Conservation (phyloP, 176 grass and related monocot genomes). For the Dendrocalamus sinicus region DNA sequence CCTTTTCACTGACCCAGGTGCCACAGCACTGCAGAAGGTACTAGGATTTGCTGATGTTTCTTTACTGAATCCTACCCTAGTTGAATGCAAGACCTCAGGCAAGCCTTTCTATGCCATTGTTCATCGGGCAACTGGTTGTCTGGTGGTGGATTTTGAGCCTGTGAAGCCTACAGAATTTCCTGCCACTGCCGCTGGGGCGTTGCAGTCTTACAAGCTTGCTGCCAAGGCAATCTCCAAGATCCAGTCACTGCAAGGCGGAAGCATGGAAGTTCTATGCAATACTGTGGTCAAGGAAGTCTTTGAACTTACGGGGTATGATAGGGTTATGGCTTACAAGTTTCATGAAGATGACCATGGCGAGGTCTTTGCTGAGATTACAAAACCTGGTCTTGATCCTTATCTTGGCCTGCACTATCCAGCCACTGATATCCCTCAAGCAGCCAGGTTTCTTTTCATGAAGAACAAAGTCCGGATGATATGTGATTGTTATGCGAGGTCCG, state of each 20-base stretch:
- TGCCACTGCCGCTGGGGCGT: slow-evolving; percentile 80
- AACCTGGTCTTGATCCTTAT: slow-evolving; percentile 88
- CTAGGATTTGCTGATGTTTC: slow-evolving; percentile 80
- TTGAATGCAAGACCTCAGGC: slow-evolving; percentile 87
- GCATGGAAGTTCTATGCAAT: slow-evolving; percentile 70
- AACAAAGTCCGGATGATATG: slow-evolving; percentile 96
- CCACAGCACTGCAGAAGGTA: slow-evolving; percentile 72
- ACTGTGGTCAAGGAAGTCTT: slow-evolving; percentile 84
- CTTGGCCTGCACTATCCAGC: slow-evolving; percentile 91
- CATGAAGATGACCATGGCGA: slow-evolving; percentile 95
- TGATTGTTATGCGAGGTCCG: slow-evolving; percentile 69
- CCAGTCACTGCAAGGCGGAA: slow-evolving; percentile 79
- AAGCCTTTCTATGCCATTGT: slow-evolving; percentile 92
- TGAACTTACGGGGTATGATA: slow-evolving; percentile 89
- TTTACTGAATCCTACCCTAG: slow-evolving; percentile 81
- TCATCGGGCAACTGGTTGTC: slow-evolving; percentile 77
- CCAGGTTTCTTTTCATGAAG: slow-evolving; percentile 95
- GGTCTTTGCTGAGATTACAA: slow-evolving; percentile 79
- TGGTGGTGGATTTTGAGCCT: slow-evolving; percentile 87
- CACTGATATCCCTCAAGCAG: slow-evolving; percentile 91
- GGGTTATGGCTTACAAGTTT: slow-evolving; percentile 98
- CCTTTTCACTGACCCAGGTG: slow-evolving; percentile 76
- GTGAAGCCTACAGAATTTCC: slow-evolving; percentile 84
- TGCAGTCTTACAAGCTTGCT: slow-evolving; percentile 96
- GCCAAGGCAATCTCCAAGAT: slow-evolving; percentile 92